Evolutionary conservation across 768 basidiomycete species (phyloP).

Genomic region (Gloeopeniophorella convolvens): DNA sequence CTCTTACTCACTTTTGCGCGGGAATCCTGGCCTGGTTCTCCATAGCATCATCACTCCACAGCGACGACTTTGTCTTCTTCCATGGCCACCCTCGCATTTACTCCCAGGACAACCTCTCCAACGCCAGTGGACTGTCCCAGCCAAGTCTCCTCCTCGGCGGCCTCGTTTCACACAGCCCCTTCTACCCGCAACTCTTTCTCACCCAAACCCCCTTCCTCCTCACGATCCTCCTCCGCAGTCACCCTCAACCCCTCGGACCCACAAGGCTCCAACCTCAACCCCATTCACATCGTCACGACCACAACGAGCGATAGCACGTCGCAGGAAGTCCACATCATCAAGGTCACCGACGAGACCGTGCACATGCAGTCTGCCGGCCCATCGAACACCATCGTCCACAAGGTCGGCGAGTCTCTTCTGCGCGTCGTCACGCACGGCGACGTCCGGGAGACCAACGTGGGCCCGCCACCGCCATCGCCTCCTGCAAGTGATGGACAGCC

Average conservation of each 20-base stretch:
- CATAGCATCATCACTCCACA: too few relatives aligned
- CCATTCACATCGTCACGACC: constrained; percentile 30
- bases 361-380: constrained; percentile 35
- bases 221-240: constrained; percentile 17
- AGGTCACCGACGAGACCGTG: constrained; percentile 44
- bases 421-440: constrained; percentile 25
- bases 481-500: constrained; percentile 35
- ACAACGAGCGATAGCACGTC: constrained; percentile 25
- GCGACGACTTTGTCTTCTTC: too few relatives aligned
- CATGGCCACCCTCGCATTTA: constrained; percentile 6
- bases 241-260: constrained; percentile 8
- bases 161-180: constrained; percentile 17
- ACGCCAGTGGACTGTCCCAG: constrained; percentile 9
- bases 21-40: too few relatives aligned
- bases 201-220: constrained; percentile 10
- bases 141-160: constrained; percentile 8
- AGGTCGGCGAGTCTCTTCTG: constrained; percentile 31
- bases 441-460: constrained; percentile 27
- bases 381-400: constrained; percentile 31
- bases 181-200: not conserved
- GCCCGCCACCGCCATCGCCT: constrained; percentile 56
- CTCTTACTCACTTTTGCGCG: not conserved
- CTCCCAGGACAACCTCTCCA: not conserved
- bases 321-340: constrained; percentile 49
- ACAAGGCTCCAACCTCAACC: constrained; percentile 25